phyloP scores from a whole-genome alignment of 2,329 filamentous ascomycete genomes.

The Curvularia lunata region DNA sequence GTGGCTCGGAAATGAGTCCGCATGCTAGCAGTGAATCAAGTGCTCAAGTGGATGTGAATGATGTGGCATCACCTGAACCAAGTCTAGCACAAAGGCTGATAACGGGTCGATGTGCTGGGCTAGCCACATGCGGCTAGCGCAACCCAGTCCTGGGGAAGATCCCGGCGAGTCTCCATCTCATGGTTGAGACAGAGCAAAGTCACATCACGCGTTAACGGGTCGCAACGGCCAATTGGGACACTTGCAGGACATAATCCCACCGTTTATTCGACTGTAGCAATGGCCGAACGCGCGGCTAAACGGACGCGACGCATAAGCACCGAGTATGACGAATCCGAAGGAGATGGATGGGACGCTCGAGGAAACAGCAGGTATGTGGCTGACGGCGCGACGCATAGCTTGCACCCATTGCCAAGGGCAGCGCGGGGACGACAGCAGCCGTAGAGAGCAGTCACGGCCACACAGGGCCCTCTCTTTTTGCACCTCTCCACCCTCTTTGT shows the following conservation, averaged over 20 bases:
- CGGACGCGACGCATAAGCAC: slow-evolving; percentile 51
- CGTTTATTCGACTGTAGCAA: slow-evolving; percentile 10
- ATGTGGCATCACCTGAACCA: too few species aligned
- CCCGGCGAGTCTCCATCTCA: slow-evolving; percentile 15
- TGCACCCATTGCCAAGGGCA: slow-evolving; percentile 29
- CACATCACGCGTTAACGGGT: slow-evolving; percentile 14
- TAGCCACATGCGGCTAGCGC: slow-evolving; percentile 1
- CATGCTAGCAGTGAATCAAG: not conserved
- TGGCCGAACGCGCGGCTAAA: slow-evolving; percentile 47
- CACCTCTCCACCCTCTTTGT: slow-evolving; percentile 26
- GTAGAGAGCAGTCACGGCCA: slow-evolving; percentile 22
- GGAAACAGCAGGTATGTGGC: slow-evolving; percentile 43
- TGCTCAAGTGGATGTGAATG: not conserved
- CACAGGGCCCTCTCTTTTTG: slow-evolving; percentile 3
- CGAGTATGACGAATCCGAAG: slow-evolving; percentile 48
- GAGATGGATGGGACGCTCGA: slow-evolving; percentile 45
- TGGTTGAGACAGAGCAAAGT: slow-evolving; percentile 13
- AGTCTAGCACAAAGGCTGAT: not conserved
- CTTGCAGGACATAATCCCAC: not conserved
- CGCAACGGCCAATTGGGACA: slow-evolving; percentile 16
- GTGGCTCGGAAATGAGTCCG: not conserved
- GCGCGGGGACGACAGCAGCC: slow-evolving; percentile 30
- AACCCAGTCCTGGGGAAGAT: slow-evolving; percentile 17
- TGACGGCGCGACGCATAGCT: slow-evolving; percentile 35
- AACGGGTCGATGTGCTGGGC: not conserved